Evolutionary conservation across 2,329 filamentous ascomycete species (phyloP).

Genomic region (Lachnellula suecica): DNA sequence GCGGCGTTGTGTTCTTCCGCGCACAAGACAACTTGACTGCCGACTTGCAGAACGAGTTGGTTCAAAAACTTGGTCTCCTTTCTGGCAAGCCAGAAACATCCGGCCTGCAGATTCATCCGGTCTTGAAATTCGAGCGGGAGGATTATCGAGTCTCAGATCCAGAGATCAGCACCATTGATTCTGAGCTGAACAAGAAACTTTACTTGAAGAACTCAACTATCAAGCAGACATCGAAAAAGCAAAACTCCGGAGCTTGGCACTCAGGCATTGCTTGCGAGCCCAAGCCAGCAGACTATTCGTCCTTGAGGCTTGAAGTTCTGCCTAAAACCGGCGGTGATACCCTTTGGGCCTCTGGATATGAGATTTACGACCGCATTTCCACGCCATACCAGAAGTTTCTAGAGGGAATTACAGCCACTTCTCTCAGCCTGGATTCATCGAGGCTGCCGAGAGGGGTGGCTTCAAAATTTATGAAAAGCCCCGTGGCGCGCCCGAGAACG

Average conservation of each 20-base stretch:
- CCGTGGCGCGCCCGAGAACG: constrained; percentile 50
- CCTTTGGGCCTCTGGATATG: constrained; percentile 66
- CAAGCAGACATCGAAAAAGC: constrained; percentile 32
- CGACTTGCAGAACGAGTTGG: constrained; percentile 64
- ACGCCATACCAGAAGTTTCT: constrained; percentile 56
- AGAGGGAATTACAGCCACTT: constrained; percentile 58
- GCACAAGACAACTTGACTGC: constrained; percentile 59
- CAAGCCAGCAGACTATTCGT: constrained; percentile 60
- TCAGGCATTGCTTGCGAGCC: constrained; percentile 65
- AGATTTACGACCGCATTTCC: constrained; percentile 64
- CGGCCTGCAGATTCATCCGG: constrained; percentile 60
- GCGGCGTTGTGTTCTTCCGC: constrained; percentile 71
- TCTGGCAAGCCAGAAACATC: constrained; percentile 55
- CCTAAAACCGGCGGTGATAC: constrained; percentile 42
- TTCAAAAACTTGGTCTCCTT: constrained; percentile 56
- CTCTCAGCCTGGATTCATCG: constrained; percentile 48
- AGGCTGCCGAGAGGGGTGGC: constrained; percentile 43
- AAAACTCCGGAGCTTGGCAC: constrained; percentile 53
- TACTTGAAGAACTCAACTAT: constrained; percentile 33
- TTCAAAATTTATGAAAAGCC: constrained; percentile 44
- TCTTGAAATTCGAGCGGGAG: constrained; percentile 53
- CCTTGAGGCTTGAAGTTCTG: constrained; percentile 8
- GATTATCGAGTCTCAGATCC: constrained; percentile 46
- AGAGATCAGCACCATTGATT: constrained; percentile 64
- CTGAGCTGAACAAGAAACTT: constrained; percentile 50